Evolutionary conservation across 441 rosid species (phyloP), one percentile per base, ranked within the genome.

Genomic region (Corymbia calophylla): DNA sequence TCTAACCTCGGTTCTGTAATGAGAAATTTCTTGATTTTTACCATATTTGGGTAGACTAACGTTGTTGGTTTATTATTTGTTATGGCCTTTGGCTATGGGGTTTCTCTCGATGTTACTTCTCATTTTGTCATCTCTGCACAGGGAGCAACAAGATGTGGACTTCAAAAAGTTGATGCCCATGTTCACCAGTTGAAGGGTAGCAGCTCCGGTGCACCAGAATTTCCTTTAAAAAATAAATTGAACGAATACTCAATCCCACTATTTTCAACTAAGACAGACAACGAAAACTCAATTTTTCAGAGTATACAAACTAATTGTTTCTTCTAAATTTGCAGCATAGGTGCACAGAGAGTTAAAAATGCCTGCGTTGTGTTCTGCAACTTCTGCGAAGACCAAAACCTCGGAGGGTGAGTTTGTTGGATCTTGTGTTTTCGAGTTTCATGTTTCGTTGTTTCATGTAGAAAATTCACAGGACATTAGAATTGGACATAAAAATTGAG

Each of bases 321-420:
- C 4, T 35, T 35, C 39, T 35, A 35, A 35, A 35, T 35, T 35
- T 35, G 39, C 39, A 35, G 39, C 39, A 35, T 35, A 35, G 39
- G 39, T 35, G 39, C 39, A 35, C 39, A 94, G 89, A 94, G 98
- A 92, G 96, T 97, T 77, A 96, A 95, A 91, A 95, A 95, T 91
- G 94, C 94, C 87, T 97, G 99, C 91, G 90, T 97, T 86, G 94
- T 94, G 86, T 96, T 97, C 91, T 98, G 98, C 92, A 94, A 64
- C 92, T 95, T 91, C 93, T 97, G 98, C 32, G 98, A 96, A 89
- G 97, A 95, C 88, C 97, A 95, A 92, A 97, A 96, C 88, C 88
- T 91, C 87, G 97, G 95, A 89, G 96, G 88, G 99, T 97, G 89
- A 93, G 98, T 93, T 56, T 62, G 68, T 27, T 60, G 8, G 68